phyloP scores from a whole-genome alignment of 768 basidiomycete genomes.

The Royoungia palumana region DNA sequence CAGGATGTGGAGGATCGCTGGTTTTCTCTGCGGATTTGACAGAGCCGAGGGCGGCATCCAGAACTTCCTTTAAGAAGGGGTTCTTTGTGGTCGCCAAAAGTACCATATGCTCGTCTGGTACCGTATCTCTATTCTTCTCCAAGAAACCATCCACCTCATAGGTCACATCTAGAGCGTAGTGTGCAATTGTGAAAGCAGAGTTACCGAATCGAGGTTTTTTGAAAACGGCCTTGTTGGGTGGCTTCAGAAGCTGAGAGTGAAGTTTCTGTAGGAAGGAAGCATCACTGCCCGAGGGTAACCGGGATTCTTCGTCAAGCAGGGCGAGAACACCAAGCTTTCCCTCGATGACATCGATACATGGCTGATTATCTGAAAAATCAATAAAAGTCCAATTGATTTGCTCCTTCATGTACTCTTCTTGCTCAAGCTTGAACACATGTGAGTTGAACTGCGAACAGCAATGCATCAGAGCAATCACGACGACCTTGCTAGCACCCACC shows the following conservation, averaged over 20 bases:
- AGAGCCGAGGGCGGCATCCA: conserved; percentile 83
- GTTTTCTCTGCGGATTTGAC: conserved; percentile 55
- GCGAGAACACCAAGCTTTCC: conserved; percentile 94
- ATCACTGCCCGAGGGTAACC: conserved; percentile 90
- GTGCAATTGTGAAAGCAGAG: conserved; percentile 94
- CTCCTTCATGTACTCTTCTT: conserved; percentile 98
- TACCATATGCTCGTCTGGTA: conserved; percentile 96
- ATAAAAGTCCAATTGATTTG: conserved; percentile 99
- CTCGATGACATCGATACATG: conserved; percentile 98
- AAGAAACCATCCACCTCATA: conserved; percentile 98
- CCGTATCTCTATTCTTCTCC: conserved; percentile 98
- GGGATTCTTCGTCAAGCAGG: conserved; percentile 96
- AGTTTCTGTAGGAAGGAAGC: conserved; percentile 91
- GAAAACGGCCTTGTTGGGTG: conserved; percentile 83
- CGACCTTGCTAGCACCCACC: conserved; percentile 41
- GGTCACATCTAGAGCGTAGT: conserved; percentile 97
- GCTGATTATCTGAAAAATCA: conserved; percentile 98
- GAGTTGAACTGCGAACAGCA: conserved; percentile 78
- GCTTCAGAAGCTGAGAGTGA: conserved; percentile 77
- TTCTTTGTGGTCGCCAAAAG: conserved; percentile 86
- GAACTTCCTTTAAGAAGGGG: conserved; percentile 88
- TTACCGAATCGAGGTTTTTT: conserved; percentile 99
- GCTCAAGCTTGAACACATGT: conserved; percentile 98
- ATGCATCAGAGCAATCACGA: conserved; percentile 7
- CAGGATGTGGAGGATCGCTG: conserved; percentile 54